Conservation (phyloP, 768 basidiomycete genomes). For the Sarcodon aspratus region DNA sequence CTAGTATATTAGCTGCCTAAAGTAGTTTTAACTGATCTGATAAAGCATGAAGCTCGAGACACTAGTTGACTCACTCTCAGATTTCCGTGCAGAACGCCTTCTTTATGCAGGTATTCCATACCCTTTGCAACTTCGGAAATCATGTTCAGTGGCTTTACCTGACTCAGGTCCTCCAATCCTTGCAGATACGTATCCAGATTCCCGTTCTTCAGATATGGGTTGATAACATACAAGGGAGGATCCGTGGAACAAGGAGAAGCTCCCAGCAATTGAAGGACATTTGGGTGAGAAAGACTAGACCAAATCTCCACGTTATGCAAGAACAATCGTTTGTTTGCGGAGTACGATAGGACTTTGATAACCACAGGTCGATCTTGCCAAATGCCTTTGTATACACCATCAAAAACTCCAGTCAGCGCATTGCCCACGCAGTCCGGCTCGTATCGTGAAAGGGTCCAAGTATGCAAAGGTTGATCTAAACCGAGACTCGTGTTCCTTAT, state of each 20-base stretch:
- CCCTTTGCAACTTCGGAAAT: slow-evolving; percentile 70
- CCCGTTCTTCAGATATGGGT: slow-evolving; percentile 58
- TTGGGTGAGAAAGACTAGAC: slow-evolving; percentile 54
- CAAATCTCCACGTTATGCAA: slow-evolving; percentile 61
- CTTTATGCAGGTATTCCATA: slow-evolving; percentile 69
- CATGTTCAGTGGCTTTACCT: slow-evolving; percentile 41
- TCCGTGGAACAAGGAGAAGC: slow-evolving; percentile 63
- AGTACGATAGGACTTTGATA: slow-evolving; percentile 58
- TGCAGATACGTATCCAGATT: slow-evolving; percentile 51
- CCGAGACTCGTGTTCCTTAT: slow-evolving; percentile 45
- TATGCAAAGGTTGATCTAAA: slow-evolving; percentile 30
- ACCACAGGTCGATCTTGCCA: slow-evolving; percentile 62
- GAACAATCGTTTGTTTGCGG: slow-evolving; percentile 54
- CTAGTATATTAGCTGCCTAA: slow-evolving; percentile 65
- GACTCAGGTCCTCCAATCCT: slow-evolving; percentile 15
- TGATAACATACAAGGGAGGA: slow-evolving; percentile 37
- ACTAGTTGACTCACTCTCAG: slow-evolving; percentile 42
- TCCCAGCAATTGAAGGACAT: slow-evolving; percentile 66
- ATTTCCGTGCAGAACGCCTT: slow-evolving; percentile 68
- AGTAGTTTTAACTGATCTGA: not conserved
- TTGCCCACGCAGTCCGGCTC: slow-evolving; percentile 63
- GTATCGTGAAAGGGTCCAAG: slow-evolving; percentile 75
- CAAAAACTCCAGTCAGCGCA: slow-evolving; percentile 70
- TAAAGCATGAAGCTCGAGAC: not conserved
- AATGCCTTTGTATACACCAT: slow-evolving; percentile 64